Conservation (phyloP, 2,329 filamentous ascomycete species). For the Colletotrichum lindemuthianum region DNA sequence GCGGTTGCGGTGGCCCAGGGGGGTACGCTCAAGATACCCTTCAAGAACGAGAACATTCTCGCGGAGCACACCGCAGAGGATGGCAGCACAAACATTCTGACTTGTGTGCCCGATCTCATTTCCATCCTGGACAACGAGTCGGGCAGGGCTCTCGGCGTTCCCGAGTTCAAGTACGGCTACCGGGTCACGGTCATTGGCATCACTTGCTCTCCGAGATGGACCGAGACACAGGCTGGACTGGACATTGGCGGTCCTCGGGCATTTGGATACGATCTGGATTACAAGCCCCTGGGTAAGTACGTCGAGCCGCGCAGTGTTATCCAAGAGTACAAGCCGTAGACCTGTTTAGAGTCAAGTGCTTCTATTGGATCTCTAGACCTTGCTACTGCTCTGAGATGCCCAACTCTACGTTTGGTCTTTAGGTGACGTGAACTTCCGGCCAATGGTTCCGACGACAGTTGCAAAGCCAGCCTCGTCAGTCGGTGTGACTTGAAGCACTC, state of each 20-base stretch:
- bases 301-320: conserved; percentile 64
- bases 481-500: conserved; percentile 1
- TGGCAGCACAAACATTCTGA: conserved; percentile 48
- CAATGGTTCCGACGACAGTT: conserved; percentile 9
- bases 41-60: conserved; percentile 62
- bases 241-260: conserved; percentile 57
- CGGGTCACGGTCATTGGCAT: conserved; percentile 64
- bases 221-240: conserved; percentile 56
- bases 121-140: conserved; percentile 65
- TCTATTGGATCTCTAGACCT: not conserved
- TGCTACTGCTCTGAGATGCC: not conserved
- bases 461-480: conserved; percentile 8
- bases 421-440: not conserved
- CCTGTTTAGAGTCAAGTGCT: no score
- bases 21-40: conserved; percentile 41
- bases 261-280: conserved; percentile 53
- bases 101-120: conserved; percentile 67
- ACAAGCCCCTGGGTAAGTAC: conserved; percentile 61
- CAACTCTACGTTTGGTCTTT: no score
- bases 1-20: conserved; percentile 29
- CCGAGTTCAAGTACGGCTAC: conserved; percentile 65
- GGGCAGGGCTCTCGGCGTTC: conserved; percentile 65
- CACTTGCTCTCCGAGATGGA: conserved; percentile 64
- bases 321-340: conserved; percentile 39
- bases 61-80: conserved; percentile 51